Percentiles rank a stretch among this genome's conserved stretches.
phyloP scores from a whole-genome alignment of 371 early-diverging fungal genomes.

The Lichtheimia corymbifera region DNA sequence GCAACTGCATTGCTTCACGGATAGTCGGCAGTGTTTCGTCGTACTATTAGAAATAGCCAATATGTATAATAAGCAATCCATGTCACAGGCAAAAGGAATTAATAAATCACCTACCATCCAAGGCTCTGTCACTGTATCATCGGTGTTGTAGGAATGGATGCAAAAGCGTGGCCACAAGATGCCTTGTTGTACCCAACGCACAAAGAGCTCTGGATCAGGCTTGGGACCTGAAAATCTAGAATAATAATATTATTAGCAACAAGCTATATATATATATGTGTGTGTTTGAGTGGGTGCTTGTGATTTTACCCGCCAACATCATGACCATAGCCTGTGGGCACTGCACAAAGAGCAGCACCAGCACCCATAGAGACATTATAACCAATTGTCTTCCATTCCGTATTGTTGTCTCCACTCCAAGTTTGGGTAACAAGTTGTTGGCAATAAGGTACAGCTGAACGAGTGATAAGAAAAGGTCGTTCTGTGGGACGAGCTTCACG shows the following conservation, averaged over 20 bases:
- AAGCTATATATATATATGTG: background rate
- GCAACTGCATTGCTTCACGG: conserved; percentile 52
- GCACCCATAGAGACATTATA: conserved; percentile 66
- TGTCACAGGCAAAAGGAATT: background rate
- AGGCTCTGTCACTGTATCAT: conserved; percentile 57
- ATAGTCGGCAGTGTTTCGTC: conserved; percentile 49
- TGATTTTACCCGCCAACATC: conserved; percentile 60
- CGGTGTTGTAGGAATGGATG: conserved; percentile 64
- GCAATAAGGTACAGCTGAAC: conserved; percentile 53
- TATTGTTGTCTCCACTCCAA: conserved; percentile 66
- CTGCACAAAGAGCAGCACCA: conserved; percentile 43
- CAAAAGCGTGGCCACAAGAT: conserved; percentile 63
- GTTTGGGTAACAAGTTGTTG: conserved; percentile 52
- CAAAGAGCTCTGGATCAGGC: conserved; percentile 58
- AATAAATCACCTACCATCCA: conserved; percentile 51
- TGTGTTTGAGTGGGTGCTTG: no score
- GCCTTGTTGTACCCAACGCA: conserved; percentile 68
- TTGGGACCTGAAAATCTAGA: conserved; percentile 54
- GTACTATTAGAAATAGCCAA: conserved; percentile 21
- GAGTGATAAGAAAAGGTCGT: conserved; percentile 61
- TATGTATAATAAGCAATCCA: background rate
- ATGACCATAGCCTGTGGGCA: conserved; percentile 61
- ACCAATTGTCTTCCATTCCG: conserved; percentile 64
- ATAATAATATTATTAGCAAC: background rate
- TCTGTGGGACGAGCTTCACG: conserved; percentile 30